Conservation (phyloP, 2,329 filamentous ascomycete species). For the Epichloe brachyelytri region DNA sequence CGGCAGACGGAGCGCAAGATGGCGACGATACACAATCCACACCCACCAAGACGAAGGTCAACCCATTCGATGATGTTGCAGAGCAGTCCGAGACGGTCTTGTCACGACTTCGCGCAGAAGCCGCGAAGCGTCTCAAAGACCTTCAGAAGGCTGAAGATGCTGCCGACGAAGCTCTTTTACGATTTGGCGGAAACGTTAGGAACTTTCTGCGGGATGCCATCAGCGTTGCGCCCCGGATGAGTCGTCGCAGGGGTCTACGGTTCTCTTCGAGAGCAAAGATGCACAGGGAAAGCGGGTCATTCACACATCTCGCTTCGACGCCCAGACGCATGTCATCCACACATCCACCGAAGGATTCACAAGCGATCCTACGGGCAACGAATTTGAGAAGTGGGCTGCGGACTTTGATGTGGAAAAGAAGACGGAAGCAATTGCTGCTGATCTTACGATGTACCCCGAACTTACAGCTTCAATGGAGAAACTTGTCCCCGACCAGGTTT, state of each 20-base stretch:
- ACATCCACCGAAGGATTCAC: constrained; percentile 70
- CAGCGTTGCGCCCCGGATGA: constrained; percentile 64
- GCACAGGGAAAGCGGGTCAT: constrained; percentile 82
- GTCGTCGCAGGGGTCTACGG: constrained; percentile 40
- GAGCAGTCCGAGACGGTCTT: constrained; percentile 52
- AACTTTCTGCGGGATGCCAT: constrained; percentile 88
- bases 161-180: constrained; percentile 85
- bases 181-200: constrained; percentile 79
- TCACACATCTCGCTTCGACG: constrained; percentile 87
- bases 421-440: constrained; percentile 68
- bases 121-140: constrained; percentile 72
- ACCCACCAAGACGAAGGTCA: constrained; percentile 28
- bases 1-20: constrained; percentile 18
- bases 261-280: constrained; percentile 91
- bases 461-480: constrained; percentile 85
- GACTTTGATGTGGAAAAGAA: constrained; percentile 71
- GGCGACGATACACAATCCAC: constrained; percentile 30
- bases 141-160: constrained; percentile 89
- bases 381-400: constrained; percentile 62
- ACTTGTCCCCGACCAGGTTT: constrained; percentile 83
- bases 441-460: constrained; percentile 79
- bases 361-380: constrained; percentile 62
- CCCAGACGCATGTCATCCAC: constrained; percentile 91
- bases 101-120: constrained; percentile 61
- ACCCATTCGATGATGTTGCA: constrained; percentile 28